A percentile compares a stretch with the other conserved stretches of the same genome.
Conservation (phyloP, 148 eudicot genomes). For the Rheum nobile region DNA sequence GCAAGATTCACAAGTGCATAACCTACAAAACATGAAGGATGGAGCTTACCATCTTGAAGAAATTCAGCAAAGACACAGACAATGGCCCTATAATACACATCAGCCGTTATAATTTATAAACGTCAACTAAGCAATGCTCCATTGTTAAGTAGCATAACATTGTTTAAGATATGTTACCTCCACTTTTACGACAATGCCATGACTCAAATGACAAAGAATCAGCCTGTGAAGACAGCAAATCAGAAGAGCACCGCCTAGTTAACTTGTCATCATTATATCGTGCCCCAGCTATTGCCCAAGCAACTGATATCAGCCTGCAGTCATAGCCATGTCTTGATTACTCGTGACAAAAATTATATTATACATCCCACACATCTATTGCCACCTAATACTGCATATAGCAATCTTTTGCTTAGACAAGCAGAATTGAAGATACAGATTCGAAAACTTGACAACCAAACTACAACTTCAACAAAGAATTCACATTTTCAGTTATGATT, state of each 20-base stretch:
- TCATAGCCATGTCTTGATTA: neutral
- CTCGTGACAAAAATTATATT: neutral
- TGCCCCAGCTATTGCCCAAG: conserved; percentile 69
- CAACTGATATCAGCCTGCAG: conserved; percentile 56
- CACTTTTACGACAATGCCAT: conserved; percentile 64
- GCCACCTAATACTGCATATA: conserved; percentile 1
- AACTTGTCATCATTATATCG: conserved; percentile 58
- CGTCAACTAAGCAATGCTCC: neutral
- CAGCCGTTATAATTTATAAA: neutral
- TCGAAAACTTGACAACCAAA: neutral
- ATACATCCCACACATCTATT: neutral
- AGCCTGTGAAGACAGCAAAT: conserved; percentile 30
- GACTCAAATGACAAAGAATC: conserved; percentile 30
- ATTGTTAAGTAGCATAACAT: too few relatives aligned
- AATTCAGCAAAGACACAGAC: conserved; percentile 36
- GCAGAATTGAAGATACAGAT: neutral
- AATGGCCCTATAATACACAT: conserved; percentile 33
- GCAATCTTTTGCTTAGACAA: neutral
- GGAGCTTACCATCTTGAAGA: conserved; percentile 42
- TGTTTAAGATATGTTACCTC: conserved; percentile 33
- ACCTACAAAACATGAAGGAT: neutral
- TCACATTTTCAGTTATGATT: neutral
- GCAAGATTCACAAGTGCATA: neutral
- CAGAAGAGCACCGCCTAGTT: conserved; percentile 37
- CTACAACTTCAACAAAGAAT: neutral